Evolutionary conservation across 2,329 filamentous ascomycete genomes (phyloP), one percentile per base, ranked within the genome.

Genomic region (Penicillium rolfsii): DNA sequence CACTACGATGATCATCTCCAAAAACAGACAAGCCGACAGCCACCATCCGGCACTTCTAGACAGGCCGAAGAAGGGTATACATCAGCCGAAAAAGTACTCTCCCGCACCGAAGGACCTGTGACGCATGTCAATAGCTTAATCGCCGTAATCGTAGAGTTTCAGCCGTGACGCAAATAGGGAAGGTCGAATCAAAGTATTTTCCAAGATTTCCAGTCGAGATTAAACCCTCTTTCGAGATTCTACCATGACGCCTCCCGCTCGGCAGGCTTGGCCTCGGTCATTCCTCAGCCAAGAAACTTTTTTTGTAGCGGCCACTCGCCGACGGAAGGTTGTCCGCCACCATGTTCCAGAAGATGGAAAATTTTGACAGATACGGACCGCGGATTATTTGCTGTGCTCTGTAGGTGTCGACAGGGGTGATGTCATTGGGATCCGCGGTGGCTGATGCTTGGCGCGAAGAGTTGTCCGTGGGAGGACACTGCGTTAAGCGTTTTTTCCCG

Each of bases 211-310:
- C 1, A 33, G 24, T 4, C 7, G 28, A 11, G 19, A 33, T 16
- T 16, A 22, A 33, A 19, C 8, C 30, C 24, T 33, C 30, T 5
- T 3, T 5, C 9, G 49, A 36, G 30, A 35, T 16, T 33, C 14
- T 26, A 36, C 22, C 28, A 7, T 35, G 30, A 52, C 49, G 30
- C 33, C 33, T 52, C n/a, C 49, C 49, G 35, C 36, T 2, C 35
- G 50, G 36, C 19, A 52, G 50, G 33, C 50, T 26, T 53, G 50
- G 50, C 50, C 26, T 53, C 50, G 50, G 33, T 53, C 35, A 53
- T 53, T 14, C 4, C 26, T 52, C 12, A 53, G n/a, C 28, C 28
- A 49, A 49, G 45, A 33, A 33, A 50, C 45, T 35, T 50, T 49
- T 22, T 50, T 11, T 4, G 19, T 8, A 33, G 22, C 46, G 46